Base-by-base conservation (phyloP, 192 early-diverging fungal genomes). In the Backusella tuberculispora region DNA sequence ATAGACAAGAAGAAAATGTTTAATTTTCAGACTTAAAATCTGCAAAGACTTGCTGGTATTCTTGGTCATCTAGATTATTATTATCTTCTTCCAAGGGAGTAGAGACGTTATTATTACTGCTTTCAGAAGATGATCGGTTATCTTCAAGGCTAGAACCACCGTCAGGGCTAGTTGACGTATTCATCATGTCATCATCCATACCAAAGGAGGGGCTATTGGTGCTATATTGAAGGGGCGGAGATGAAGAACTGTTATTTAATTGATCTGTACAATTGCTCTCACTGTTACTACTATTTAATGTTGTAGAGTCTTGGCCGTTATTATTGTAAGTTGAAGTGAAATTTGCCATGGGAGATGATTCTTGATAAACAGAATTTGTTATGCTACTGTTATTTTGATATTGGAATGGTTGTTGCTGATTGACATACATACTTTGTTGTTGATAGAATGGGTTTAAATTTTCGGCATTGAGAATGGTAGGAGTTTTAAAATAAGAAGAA, bases 1-100 rank as follows among this genome's bases (percentile, higher is more conserved):
- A 24, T 60, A 60, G 12, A 60, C 21, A 60, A 60, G 13, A 26
- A 26, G 53, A 12, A 24, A 3, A 4, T 60, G 29, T 60, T 21
- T 60, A 60, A 26, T 60, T 60, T 60, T 60, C 53, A 24, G 19
- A 4, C 24, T 60, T 60, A 60, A 60, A 60, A 26, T 60, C 21
- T 24, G 21, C 53, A 60, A 60, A 60, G 9, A 26, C 53, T 24
- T 60, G 29, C 2, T 34, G 53, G 21, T 60, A 60, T 60, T 60
- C 21, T 60, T 60, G 53, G 24, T 60, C 21, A 60, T 60, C 21
- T 26, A 60, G 21, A 26, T 60, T 60, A 12, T 60, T 60, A 26
- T 60, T 60, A 12, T 60, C 24, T 12, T 60, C 53, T 60, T 60
- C 53, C 29, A 34, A 34, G 29, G 29, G 29, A 6, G 19, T 60